A percentile compares a stretch with the other conserved stretches of the same genome.
These are phyloP conservation scores for Skeletonema menzelii DNA, from an alignment of 108 stramenopile genomes.

Conservation along the genomic window DNA sequence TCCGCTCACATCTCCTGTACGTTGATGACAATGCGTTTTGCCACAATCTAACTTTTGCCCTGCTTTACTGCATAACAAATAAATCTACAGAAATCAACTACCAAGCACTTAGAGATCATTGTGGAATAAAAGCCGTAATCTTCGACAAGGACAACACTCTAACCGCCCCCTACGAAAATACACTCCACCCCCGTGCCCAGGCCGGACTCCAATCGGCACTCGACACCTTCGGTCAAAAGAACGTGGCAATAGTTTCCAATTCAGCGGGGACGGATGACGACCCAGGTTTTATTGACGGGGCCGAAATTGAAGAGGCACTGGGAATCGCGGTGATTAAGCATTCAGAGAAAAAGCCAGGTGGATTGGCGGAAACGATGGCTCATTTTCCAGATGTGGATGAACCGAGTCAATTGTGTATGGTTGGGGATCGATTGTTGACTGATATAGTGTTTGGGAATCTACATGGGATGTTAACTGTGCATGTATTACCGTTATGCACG, in stretches of 20 bases:
- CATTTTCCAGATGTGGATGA: conserved; percentile 78
- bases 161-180: conserved; percentile 88
- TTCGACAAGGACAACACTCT: conserved; percentile 96
- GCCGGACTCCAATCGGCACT: conserved; percentile 67
- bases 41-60: not conserved
- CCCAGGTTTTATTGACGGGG: conserved; percentile 70
- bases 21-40: not conserved
- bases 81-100: conserved; percentile 65
- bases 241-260: conserved; percentile 91
- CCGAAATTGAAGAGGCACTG: conserved; percentile 71
- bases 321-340: conserved; percentile 91
- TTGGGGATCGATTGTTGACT: conserved; percentile 93
- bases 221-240: conserved; percentile 68
- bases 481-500: conserved; percentile 72
- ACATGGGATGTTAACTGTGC: conserved; percentile 93
- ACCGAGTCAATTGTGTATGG: conserved; percentile 81
- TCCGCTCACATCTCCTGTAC: not conserved
- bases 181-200: conserved; percentile 62
- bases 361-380: conserved; percentile 73
- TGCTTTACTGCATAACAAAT: not conserved
- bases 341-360: conserved; percentile 91
- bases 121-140: conserved; percentile 78
- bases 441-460: conserved; percentile 95
- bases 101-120: conserved; percentile 65
- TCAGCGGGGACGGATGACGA: conserved; percentile 92